Conservation (phyloP, 257 asterid genomes). For the Solanum boliviense region DNA sequence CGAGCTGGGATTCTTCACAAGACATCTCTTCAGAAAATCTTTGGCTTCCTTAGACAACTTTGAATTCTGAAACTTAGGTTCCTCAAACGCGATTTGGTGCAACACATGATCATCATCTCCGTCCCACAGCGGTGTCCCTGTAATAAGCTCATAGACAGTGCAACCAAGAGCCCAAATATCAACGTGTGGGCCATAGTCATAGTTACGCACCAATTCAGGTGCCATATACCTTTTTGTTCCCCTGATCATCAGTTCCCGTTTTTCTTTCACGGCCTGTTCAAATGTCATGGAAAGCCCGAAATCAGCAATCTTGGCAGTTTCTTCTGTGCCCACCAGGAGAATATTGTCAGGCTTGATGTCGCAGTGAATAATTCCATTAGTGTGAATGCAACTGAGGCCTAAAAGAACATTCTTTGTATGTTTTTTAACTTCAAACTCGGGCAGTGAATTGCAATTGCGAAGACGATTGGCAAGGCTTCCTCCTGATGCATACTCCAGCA, state of each 20-base stretch:
- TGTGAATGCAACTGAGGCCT: neutral
- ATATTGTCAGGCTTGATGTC: slow-evolving; percentile 10
- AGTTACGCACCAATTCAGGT: neutral
- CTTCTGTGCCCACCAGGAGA: neutral
- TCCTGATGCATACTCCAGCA: neutral
- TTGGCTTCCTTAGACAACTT: neutral
- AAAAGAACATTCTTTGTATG: neutral
- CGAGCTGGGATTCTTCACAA: neutral
- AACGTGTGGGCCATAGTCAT: neutral
- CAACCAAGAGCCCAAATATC: slow-evolving; percentile 17
- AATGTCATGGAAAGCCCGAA: neutral
- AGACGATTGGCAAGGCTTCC: neutral
- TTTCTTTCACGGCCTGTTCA: neutral
- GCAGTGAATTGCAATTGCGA: neutral
- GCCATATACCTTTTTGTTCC: slow-evolving; percentile 3
- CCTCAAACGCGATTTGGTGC: neutral
- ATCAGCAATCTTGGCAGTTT: neutral
- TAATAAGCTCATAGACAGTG: slow-evolving; percentile 1
- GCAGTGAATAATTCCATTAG: neutral
- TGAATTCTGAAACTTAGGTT: neutral
- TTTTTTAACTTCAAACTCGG: neutral
- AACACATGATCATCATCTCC: neutral
- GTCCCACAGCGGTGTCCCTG: neutral
- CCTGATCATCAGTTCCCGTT: neutral
- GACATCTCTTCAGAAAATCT: slow-evolving; percentile 5